phyloP scores from a whole-genome alignment of 1,284 basidiomycete species.

The Austroboletus olivaceoglutinosus region DNA sequence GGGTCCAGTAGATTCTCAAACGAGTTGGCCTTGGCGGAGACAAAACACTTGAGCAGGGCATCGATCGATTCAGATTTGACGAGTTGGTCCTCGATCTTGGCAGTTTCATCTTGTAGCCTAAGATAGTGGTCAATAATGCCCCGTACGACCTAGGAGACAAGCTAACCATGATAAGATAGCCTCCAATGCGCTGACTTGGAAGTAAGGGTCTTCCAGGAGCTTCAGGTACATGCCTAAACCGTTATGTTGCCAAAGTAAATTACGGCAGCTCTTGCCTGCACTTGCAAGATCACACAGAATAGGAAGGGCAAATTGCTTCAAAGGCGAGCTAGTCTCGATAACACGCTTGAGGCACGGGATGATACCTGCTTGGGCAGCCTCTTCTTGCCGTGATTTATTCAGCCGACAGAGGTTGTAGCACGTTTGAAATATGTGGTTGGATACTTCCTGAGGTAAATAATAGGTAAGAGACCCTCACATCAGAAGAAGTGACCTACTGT shows the following conservation, averaged over 20 bases:
- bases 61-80: slow-evolving; percentile 70
- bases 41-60: slow-evolving; percentile 79
- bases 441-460: slow-evolving; percentile 69
- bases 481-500: slow-evolving; percentile 54
- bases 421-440: slow-evolving; percentile 91
- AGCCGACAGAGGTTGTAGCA: slow-evolving; percentile 94
- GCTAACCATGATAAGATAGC: slow-evolving; percentile 85
- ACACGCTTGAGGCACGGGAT: slow-evolving; percentile 89
- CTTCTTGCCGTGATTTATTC: slow-evolving; percentile 92
- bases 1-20: slow-evolving; percentile 96
- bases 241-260: slow-evolving; percentile 85
- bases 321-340: slow-evolving; percentile 82
- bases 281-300: slow-evolving; percentile 94
- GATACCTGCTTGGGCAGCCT: slow-evolving; percentile 93
- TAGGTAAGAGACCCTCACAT: slow-evolving; percentile 3
- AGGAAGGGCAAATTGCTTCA: slow-evolving; percentile 95
- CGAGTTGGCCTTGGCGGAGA: slow-evolving; percentile 84
- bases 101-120: slow-evolving; percentile 93
- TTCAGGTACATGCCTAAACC: slow-evolving; percentile 81
- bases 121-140: slow-evolving; percentile 4
- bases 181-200: slow-evolving; percentile 92
- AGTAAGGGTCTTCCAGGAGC: slow-evolving; percentile 90
- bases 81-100: slow-evolving; percentile 88
- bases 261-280: slow-evolving; percentile 88
- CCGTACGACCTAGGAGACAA: neutral